phyloP scores from a whole-genome alignment of 2,329 filamentous ascomycete species.

The Epichloe coenophiala region DNA sequence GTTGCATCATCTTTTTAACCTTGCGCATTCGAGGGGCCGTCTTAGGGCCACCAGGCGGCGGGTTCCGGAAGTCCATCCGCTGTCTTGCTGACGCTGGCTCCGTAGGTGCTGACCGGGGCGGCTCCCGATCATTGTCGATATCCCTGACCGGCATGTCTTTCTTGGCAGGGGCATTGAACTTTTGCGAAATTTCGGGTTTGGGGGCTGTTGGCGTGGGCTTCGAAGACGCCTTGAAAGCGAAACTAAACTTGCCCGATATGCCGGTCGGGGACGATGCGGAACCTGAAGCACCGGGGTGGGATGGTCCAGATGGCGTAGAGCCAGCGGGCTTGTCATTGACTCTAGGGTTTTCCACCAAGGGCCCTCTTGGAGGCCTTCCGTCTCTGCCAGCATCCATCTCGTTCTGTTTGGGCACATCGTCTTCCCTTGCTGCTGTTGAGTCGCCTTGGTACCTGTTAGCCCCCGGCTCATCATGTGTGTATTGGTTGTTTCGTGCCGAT shows the following conservation, averaged over 20 bases:
- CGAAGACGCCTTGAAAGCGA: conserved; percentile 71
- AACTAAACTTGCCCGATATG: conserved; percentile 65
- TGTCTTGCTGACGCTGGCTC: conserved; percentile 38
- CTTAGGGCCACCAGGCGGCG: conserved; percentile 22
- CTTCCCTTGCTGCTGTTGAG: background rate
- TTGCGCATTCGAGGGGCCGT: conserved; percentile 40
- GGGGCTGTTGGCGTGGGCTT: conserved; percentile 43
- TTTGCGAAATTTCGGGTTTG: conserved; percentile 53
- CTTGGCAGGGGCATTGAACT: conserved; percentile 48
- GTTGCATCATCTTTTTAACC: conserved; percentile 55
- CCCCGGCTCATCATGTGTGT: conserved; percentile 7
- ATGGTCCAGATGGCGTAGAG: background rate
- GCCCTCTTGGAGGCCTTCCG: background rate
- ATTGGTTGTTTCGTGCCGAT: conserved; percentile 7
- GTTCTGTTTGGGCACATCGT: background rate
- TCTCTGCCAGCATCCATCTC: background rate
- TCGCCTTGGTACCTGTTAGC: conserved; percentile 9
- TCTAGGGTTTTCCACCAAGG: background rate
- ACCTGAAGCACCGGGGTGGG: conserved; percentile 18
- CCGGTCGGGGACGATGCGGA: conserved; percentile 34
- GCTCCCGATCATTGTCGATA: conserved; percentile 28
- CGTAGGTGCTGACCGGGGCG: conserved; percentile 36
- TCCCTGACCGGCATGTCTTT: conserved; percentile 18
- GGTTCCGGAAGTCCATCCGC: conserved; percentile 19
- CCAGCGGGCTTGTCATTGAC: conserved; percentile 3